Evolutionary conservation across 768 basidiomycete genomes (phyloP).

Genomic region (Grammothele lineata): DNA sequence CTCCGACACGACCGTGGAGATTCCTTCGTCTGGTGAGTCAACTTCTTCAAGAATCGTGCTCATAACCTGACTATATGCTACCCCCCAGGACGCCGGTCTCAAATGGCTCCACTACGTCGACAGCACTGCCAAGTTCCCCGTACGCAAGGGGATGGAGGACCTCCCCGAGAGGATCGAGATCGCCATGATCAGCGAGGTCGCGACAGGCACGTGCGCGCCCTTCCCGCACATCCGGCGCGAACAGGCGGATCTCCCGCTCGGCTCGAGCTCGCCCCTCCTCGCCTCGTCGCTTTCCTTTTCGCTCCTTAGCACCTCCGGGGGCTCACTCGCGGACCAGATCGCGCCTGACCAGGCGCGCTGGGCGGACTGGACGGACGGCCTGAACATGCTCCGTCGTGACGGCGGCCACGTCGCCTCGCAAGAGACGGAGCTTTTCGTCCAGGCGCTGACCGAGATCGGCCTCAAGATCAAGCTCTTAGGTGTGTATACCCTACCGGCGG

Average conservation of each 20-base stretch:
- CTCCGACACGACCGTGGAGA: conserved; percentile 70
- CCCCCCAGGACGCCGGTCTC: conserved; percentile 63
- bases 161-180: conserved; percentile 85
- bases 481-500: conserved; percentile 36
- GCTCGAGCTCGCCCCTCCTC: conserved; percentile 45
- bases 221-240: conserved; percentile 48
- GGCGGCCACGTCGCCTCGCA: conserved; percentile 80
- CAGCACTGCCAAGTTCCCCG: conserved; percentile 71
- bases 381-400: conserved; percentile 81
- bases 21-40: conserved; percentile 76
- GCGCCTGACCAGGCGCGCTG: conserved; percentile 72
- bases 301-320: conserved; percentile 59
- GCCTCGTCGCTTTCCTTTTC: conserved; percentile 76
- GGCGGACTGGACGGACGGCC: conserved; percentile 93
- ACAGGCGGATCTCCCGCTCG: conserved; percentile 48
- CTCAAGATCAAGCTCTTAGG: conserved; percentile 87
- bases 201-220: conserved; percentile 66
- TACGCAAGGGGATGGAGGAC: conserved; percentile 81
- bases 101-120: conserved; percentile 87
- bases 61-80: conserved; percentile 1
- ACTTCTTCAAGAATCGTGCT: neutral
- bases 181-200: conserved; percentile 72
- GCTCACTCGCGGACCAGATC: conserved; percentile 72
- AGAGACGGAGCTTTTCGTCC: conserved; percentile 83
- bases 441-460: conserved; percentile 86